phyloP scores from a whole-genome alignment of 257 asterid genomes.

The Gynochthodes officinalis region DNA sequence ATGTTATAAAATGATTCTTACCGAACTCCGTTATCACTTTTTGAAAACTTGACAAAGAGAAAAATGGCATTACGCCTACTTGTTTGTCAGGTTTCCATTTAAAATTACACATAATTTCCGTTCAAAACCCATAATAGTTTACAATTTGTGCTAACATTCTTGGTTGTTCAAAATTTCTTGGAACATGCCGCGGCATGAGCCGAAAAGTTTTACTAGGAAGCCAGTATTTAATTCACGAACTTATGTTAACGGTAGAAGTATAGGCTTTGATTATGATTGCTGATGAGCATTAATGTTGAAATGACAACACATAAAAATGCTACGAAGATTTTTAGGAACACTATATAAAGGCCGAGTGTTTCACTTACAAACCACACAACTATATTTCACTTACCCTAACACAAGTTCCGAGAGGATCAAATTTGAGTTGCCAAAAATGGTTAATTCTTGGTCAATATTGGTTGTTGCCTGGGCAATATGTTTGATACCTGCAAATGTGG shows the following conservation, averaged over 20 bases:
- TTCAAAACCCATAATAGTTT: neutral
- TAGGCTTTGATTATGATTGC: neutral
- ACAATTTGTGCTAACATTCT: neutral
- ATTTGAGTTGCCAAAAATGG: neutral
- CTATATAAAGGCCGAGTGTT: neutral
- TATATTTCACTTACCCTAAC: neutral
- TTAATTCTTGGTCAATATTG: neutral
- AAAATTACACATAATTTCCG: neutral
- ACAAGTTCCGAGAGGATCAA: too few species aligned
- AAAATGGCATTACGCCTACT: neutral
- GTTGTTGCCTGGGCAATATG: constrained; percentile 6
- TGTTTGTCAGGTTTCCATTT: neutral
- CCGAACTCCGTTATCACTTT: neutral
- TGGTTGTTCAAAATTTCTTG: neutral
- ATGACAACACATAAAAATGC: neutral
- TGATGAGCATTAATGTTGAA: neutral
- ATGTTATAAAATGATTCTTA: neutral
- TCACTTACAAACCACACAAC: neutral
- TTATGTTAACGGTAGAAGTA: too few species aligned
- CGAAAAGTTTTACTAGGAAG: neutral
- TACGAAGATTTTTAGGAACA: neutral
- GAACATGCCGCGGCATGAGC: neutral
- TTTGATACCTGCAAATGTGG: neutral
- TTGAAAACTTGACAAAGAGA: neutral
- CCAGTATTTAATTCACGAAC: neutral